These are phyloP conservation scores for Penstemon eatonii DNA, from an alignment of 257 asterid genomes.

Conservation along the genomic window DNA sequence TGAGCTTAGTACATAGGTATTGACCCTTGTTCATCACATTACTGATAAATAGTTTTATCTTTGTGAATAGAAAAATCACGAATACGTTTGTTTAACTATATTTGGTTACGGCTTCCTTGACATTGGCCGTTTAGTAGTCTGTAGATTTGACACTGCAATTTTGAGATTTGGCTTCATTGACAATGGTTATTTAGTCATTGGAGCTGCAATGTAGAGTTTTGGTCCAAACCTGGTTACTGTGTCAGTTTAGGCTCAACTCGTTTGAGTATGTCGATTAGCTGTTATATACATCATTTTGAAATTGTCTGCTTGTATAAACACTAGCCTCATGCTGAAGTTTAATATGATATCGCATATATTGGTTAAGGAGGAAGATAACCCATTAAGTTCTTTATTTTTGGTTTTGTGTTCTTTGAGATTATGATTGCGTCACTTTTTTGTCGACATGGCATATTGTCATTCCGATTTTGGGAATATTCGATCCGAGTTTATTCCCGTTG, in stretches of 20 bases:
- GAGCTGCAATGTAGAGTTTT: too few relatives aligned
- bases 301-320: background rate
- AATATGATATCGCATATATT: background rate
- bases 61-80: background rate
- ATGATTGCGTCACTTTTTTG: background rate
- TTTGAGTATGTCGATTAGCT: background rate
- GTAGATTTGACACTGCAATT: background rate
- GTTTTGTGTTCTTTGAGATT: background rate
- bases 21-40: background rate
- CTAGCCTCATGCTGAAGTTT: background rate
- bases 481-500: background rate
- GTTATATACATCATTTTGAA: background rate
- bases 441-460: background rate
- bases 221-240: too few relatives aligned
- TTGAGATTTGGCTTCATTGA: background rate
- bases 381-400: background rate
- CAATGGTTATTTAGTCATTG: background rate
- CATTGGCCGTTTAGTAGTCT: background rate
- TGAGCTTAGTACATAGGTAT: background rate
- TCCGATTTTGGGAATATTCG: background rate
- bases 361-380: background rate
- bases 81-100: background rate
- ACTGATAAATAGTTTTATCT: background rate
- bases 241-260: too few relatives aligned
- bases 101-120: background rate